These are phyloP conservation scores for Daldinia sp. DNA, from an alignment of 2,329 filamentous ascomycete genomes.

Conservation along the genomic window DNA sequence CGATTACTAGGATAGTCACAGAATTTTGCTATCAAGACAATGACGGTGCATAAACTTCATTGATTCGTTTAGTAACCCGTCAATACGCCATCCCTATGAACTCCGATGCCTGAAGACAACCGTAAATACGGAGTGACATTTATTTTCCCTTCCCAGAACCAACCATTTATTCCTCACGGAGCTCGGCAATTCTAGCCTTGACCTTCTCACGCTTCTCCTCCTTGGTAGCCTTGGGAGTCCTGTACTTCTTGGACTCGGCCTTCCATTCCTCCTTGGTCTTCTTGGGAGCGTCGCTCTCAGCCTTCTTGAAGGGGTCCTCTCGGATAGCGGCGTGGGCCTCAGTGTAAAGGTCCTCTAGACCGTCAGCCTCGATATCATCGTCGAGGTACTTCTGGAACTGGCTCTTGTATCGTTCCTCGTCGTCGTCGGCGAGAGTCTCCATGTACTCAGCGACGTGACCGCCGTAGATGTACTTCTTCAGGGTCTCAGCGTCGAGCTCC, in stretches of 20 bases:
- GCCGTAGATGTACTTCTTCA: constrained; percentile 99
- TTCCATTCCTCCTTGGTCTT: constrained; percentile 99
- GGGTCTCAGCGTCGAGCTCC: constrained; percentile 96
- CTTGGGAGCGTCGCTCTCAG: constrained; percentile 78
- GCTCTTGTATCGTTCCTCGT: constrained; percentile 99
- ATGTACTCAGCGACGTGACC: constrained; percentile 99
- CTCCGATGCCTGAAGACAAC: constrained; percentile 52
- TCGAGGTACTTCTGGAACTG: constrained; percentile 99
- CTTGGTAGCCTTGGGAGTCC: constrained; percentile 79
- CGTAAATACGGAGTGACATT: constrained; percentile 46
- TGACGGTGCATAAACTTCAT: constrained; percentile 48
- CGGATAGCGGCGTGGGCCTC: constrained; percentile 98
- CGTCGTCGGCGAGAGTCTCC: constrained; percentile 99
- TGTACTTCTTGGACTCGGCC: constrained; percentile 93
- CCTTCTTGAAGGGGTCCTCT: constrained; percentile 98
- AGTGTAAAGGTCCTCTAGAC: constrained; percentile 94
- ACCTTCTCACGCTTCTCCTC: constrained; percentile 86
- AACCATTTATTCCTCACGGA: constrained; percentile 66
- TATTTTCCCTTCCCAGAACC: constrained; percentile 43
- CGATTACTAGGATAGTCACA: constrained; percentile 10
- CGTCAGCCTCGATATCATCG: constrained; percentile 95
- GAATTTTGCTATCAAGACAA: constrained; percentile 18
- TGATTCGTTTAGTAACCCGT: constrained; percentile 48
- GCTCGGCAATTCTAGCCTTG: constrained; percentile 90
- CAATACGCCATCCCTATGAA: constrained; percentile 50